These are phyloP conservation scores for Vigna trinervia DNA, from an alignment of 306 rosid genomes.

Conservation along the genomic window DNA sequence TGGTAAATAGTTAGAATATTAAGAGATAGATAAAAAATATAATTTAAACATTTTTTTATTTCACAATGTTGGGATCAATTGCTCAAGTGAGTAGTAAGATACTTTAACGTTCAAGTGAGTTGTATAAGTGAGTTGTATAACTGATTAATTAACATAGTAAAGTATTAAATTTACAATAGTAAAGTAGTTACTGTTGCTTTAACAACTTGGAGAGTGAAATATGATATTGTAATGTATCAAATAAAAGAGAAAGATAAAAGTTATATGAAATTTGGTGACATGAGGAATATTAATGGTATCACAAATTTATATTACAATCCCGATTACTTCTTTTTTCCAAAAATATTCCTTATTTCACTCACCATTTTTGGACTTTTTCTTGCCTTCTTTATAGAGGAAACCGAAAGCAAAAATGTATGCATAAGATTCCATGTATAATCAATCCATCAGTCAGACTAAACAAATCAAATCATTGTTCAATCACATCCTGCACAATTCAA, in stretches of 20 bases:
- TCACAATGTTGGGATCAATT: too few species aligned
- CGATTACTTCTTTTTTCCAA: neutral
- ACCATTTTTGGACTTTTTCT: neutral
- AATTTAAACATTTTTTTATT: too few species aligned
- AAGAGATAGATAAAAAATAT: too few species aligned
- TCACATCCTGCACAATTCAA: constrained; percentile 1
- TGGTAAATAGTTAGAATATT: too few species aligned
- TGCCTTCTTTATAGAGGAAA: neutral
- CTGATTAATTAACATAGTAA: accelerated
- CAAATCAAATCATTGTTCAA: constrained; percentile 5
- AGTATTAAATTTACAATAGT: too few species aligned
- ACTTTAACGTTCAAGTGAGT: too few species aligned
- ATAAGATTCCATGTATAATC: constrained; percentile 30
- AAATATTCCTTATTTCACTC: constrained; percentile 11
- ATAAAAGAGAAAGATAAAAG: neutral
- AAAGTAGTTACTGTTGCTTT: neutral
- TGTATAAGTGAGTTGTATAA: too few species aligned
- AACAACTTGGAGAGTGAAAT: neutral
- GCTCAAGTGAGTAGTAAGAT: too few species aligned
- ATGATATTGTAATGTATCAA: neutral
- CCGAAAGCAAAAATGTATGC: constrained; percentile 26
- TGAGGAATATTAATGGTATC: neutral
- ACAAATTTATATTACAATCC: constrained; percentile 14
- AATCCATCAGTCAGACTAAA: constrained; percentile 8
- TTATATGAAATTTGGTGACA: neutral